Base-by-base conservation (phyloP, 352 stramenopile genomes). In the Globisporangium canariense region DNA sequence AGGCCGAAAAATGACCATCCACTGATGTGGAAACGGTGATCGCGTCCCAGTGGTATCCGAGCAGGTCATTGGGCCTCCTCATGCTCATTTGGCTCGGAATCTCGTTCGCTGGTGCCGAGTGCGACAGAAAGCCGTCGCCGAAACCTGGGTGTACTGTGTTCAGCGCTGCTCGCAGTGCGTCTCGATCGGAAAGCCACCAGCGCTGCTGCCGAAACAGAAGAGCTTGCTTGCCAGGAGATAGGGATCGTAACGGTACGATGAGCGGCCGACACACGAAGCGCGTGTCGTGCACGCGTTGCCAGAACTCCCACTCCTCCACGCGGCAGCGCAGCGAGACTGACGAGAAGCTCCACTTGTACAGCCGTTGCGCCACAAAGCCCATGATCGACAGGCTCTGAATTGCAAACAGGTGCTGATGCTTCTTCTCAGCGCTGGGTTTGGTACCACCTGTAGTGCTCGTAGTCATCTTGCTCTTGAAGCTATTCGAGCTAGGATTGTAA, bases 241-340 rank as follows among this genome's bases (percentile, higher is more conserved):
- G 47, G 10, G 45, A 22, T 2, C 11, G 20, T 4, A 66, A 6
- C 16, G 38, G 40, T 16, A 66, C 40, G 38, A 66, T 13, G 18
- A 66, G 16, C 8, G 60, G 60, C 1, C 60, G 60, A 18, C 60
- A 61, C 60, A 66, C 22, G 52, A 61, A 66, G 1, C 60, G 60
- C 1, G 52, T 61, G 60, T 66, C 50, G 50, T 56, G 41, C 38
- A 41, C 34, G 28, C 60, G 60, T 13, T 46, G 60, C 16, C 60
- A 55, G 8, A 54, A 55, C 36, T 60, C 50, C 25, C 55, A 30
- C 8, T 66, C 52, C 7, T 60, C 60, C 25, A 66, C 60, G 11
- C 36, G 14, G 28, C 50, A 46, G 40, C 55, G 55, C 45, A 66
- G 40, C 51, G 60, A 61, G 45, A 66, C 60, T 8, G 60, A 46